phyloP scores from a whole-genome alignment of 2,329 filamentous ascomycete species.

The Ilyonectria destructans region DNA sequence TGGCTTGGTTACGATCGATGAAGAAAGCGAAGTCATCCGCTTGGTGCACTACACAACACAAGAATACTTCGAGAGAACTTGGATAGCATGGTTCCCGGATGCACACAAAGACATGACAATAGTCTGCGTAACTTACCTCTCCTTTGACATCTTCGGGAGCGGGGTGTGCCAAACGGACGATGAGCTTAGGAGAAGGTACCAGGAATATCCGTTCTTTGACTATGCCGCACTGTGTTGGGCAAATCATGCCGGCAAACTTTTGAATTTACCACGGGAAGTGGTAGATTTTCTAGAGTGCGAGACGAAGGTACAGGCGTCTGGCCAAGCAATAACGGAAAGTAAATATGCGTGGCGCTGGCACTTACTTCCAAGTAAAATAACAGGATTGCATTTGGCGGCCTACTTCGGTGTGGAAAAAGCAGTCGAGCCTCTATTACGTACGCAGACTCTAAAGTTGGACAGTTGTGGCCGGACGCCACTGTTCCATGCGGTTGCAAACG shows the following conservation, averaged over 20 bases:
- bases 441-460: neutral
- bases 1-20: constrained; percentile 60
- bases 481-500: neutral
- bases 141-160: constrained; percentile 48
- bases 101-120: constrained; percentile 48
- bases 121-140: constrained; percentile 57
- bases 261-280: neutral
- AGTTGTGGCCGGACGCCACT: neutral
- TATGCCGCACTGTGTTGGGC: constrained; percentile 33
- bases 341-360: too few species aligned
- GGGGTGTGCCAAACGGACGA: neutral
- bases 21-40: constrained; percentile 57
- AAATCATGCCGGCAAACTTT: constrained; percentile 19
- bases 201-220: constrained; percentile 15
- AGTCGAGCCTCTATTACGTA: neutral
- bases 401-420: constrained; percentile 8
- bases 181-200: neutral
- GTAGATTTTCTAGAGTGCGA: constrained; percentile 7
- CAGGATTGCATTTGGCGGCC: constrained; percentile 24
- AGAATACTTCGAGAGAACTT: constrained; percentile 58
- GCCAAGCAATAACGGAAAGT: neutral
- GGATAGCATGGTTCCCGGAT: constrained; percentile 50
- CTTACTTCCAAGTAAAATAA: neutral
- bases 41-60: constrained; percentile 64
- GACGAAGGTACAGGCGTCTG: constrained; percentile 6